These are phyloP conservation scores for Rhizopus arrhizus DNA, from an alignment of 371 early-diverging fungal species.

Conservation along the genomic window DNA sequence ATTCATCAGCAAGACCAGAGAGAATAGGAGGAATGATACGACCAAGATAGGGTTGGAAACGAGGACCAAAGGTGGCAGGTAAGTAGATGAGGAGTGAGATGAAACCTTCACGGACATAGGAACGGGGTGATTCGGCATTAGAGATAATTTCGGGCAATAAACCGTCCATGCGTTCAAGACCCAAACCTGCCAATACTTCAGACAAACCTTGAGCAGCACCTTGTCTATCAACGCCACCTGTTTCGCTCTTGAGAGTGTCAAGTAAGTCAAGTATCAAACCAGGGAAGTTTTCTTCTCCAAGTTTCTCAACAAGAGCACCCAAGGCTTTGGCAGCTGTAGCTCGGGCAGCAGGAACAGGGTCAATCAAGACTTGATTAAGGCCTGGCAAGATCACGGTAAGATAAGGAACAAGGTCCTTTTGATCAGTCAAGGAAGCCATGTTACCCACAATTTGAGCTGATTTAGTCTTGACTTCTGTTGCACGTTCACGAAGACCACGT, in stretches of 20 bases:
- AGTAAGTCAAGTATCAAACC: slow-evolving; percentile 85
- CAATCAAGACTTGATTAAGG: slow-evolving; percentile 86
- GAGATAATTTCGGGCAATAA: slow-evolving; percentile 89
- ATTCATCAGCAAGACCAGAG: slow-evolving; percentile 93
- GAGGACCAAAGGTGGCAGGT: slow-evolving; percentile 90
- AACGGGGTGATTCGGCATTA: slow-evolving; percentile 73
- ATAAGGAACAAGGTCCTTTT: slow-evolving; percentile 89
- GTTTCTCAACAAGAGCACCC: slow-evolving; percentile 86
- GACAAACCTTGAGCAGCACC: slow-evolving; percentile 97
- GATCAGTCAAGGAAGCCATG: slow-evolving; percentile 92
- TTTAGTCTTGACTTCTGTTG: slow-evolving; percentile 88
- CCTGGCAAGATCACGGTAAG: slow-evolving; percentile 81
- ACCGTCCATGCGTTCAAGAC: slow-evolving; percentile 83
- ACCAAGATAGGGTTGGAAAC: slow-evolving; percentile 89
- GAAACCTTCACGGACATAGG: slow-evolving; percentile 95
- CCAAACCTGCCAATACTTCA: slow-evolving; percentile 91
- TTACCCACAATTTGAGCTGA: slow-evolving; percentile 97
- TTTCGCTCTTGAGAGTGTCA: slow-evolving; percentile 80
- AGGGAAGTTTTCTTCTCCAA: slow-evolving; percentile 94
- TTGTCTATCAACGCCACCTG: slow-evolving; percentile 91
- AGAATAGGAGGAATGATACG: slow-evolving; percentile 87
- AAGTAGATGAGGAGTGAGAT: slow-evolving; percentile 92
- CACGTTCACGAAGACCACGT: slow-evolving; percentile 90
- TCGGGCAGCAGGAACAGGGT: slow-evolving; percentile 96
- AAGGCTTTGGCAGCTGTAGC: slow-evolving; percentile 92